Conservation (phyloP, 164 flowering plant species). For the Stephania cephalantha region DNA sequence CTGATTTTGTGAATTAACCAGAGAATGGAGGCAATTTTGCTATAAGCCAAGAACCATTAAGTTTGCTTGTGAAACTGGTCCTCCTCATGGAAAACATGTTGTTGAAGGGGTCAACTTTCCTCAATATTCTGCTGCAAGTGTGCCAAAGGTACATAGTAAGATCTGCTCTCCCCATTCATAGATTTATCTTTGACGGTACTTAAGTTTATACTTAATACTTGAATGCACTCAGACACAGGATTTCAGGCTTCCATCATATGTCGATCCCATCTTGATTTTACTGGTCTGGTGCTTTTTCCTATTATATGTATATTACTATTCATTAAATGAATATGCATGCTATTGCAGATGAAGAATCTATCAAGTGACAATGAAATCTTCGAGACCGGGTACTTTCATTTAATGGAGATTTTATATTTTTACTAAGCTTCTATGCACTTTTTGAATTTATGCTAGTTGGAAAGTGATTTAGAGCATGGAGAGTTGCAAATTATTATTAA, state of each 20-base stretch:
- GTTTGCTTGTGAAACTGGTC: conserved; percentile 39
- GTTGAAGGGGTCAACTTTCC: conserved; percentile 36
- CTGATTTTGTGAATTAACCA: conserved; percentile 16
- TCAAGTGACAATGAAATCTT: conserved; percentile 9
- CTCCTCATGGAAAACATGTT: conserved; percentile 25
- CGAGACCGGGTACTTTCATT: conserved; percentile 32
- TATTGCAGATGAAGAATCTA: conserved; percentile 29
- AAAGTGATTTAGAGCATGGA: not conserved
- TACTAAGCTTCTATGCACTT: not conserved
- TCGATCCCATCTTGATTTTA: not conserved
- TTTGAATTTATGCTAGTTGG: not conserved
- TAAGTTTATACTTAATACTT: not conserved
- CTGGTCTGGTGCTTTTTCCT: conserved; percentile 1
- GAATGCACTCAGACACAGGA: too few species aligned
- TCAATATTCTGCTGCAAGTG: conserved; percentile 71
- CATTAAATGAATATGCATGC: conserved; percentile 5
- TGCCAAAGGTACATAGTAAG: conserved; percentile 50
- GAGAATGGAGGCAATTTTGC: conserved; percentile 67
- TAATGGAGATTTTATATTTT: not conserved
- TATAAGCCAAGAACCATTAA: conserved; percentile 48
- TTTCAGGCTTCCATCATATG: too few species aligned
- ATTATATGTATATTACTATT: not conserved
- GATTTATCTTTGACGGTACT: not conserved
- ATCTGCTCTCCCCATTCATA: not conserved
- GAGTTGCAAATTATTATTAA: not conserved